Conservation (phyloP, 106 monocot genomes). For the Agapanthus africanus region DNA sequence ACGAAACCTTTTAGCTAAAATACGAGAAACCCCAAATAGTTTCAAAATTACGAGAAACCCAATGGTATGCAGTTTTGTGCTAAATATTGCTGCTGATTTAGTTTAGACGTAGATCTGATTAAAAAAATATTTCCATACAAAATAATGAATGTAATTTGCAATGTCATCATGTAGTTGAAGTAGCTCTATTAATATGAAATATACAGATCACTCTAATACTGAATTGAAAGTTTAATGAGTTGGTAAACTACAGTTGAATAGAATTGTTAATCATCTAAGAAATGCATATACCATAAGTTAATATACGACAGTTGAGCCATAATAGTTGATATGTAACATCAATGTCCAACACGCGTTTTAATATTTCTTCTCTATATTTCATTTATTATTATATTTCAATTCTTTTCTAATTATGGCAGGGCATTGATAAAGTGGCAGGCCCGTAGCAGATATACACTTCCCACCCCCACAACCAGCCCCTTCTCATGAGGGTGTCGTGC, state of each 20-base stretch:
- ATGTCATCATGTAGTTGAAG: background rate
- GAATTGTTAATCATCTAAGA: background rate
- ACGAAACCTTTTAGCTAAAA: too few relatives aligned
- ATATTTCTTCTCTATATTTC: background rate
- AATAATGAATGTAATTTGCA: background rate
- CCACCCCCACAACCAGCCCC: too few relatives aligned
- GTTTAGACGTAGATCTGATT: too few relatives aligned
- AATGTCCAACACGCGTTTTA: background rate
- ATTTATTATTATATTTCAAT: background rate
- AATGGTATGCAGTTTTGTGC: too few relatives aligned
- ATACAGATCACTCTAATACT: background rate
- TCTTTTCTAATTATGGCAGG: constrained; percentile 1
- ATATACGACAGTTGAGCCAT: background rate
- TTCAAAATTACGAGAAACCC: too few relatives aligned
- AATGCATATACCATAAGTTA: too few relatives aligned
- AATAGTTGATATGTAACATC: background rate
- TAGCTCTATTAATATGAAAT: background rate
- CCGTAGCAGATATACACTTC: too few relatives aligned
- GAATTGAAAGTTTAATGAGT: background rate
- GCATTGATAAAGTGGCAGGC: too few relatives aligned
- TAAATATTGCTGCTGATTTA: too few relatives aligned
- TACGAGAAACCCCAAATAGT: too few relatives aligned
- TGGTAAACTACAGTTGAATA: background rate
- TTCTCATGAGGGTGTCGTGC: too few relatives aligned
- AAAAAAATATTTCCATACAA: background rate